A percentile compares a stretch with the other conserved stretches of the same genome.
Conservation (phyloP, 2,329 filamentous ascomycete genomes). For the Cladosporium sp. region DNA sequence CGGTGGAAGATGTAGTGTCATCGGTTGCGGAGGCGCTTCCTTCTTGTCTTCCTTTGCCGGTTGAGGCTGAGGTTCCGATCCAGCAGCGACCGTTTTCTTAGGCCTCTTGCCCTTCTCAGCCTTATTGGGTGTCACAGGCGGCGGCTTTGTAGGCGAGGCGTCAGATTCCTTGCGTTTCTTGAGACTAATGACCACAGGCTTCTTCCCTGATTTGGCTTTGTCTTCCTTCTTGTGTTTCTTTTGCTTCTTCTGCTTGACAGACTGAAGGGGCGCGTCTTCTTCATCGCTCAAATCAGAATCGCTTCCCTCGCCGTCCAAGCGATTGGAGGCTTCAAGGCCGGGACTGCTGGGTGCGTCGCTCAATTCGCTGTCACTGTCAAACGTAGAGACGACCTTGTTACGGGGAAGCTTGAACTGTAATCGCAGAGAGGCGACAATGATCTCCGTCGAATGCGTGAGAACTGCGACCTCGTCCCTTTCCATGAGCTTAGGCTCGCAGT, state of each 20-base stretch:
- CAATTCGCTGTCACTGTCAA: constrained; percentile 9
- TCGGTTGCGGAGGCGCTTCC: background rate
- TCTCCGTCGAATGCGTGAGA: constrained; percentile 57
- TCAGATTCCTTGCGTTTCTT: constrained; percentile 12
- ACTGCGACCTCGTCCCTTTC: constrained; percentile 46
- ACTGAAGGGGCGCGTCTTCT: constrained; percentile 36
- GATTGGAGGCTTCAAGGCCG: constrained; percentile 34
- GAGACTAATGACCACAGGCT: constrained; percentile 7
- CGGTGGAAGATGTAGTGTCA: constrained; percentile 7
- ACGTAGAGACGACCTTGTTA: constrained; percentile 36
- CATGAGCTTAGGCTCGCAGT: constrained; percentile 6
- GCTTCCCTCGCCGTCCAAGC: constrained; percentile 47
- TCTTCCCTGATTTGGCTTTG: constrained; percentile 15
- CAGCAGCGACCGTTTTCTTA: constrained; percentile 12
- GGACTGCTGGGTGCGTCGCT: constrained; percentile 13
- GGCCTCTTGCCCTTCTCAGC: constrained; percentile 11
- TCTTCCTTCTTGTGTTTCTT: constrained; percentile 26
- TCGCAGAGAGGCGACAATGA: constrained; percentile 66
- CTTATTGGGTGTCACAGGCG: constrained; percentile 5
- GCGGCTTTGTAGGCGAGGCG: constrained; percentile 1
- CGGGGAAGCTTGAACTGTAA: constrained; percentile 65
- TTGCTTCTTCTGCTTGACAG: constrained; percentile 20
- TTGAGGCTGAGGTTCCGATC: constrained; percentile 3
- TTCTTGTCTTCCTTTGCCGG: constrained; percentile 4
- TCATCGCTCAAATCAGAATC: constrained; percentile 38